Percentiles rank a stretch among this genome's conserved stretches.
These are phyloP conservation scores for Fagopyrum homotropicum DNA, from an alignment of 148 eudicot genomes.

Conservation along the genomic window DNA sequence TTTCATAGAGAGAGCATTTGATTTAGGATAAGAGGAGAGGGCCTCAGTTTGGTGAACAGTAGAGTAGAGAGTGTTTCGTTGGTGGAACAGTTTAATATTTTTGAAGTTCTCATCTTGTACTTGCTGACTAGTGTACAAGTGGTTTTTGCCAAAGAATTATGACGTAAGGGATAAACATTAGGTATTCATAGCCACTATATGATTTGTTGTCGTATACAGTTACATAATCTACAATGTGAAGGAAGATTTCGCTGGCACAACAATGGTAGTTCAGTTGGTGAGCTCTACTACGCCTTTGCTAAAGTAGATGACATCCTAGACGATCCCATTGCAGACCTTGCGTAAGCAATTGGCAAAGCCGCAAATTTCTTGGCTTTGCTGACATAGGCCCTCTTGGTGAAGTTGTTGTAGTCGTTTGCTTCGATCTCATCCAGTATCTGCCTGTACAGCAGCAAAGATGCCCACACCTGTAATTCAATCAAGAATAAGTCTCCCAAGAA, in stretches of 20 bases:
- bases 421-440: slow-evolving; percentile 91
- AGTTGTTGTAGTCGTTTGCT: slow-evolving; percentile 92
- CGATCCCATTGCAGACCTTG: slow-evolving; percentile 54
- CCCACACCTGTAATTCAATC: slow-evolving; percentile 71
- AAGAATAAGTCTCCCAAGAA: neutral
- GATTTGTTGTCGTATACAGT: slow-evolving; percentile 7
- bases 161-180: neutral
- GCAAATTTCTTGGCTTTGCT: slow-evolving; percentile 79
- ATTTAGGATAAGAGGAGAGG: no score
- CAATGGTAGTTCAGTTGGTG: neutral
- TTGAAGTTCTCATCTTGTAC: no score
- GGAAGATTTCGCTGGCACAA: neutral
- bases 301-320: slow-evolving; percentile 32
- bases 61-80: no score
- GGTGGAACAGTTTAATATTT: no score
- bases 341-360: slow-evolving; percentile 74
- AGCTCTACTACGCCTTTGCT: slow-evolving; percentile 35
- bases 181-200: slow-evolving; percentile 2
- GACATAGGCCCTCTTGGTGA: slow-evolving; percentile 86
- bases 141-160: neutral
- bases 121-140: no score
- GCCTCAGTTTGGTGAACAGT: no score
- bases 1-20: no score
- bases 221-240: slow-evolving; percentile 11
- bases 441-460: slow-evolving; percentile 74